A percentile compares a stretch with the other conserved stretches of the same genome.
Conservation (phyloP, 305 asterid genomes). For the Solanum hybrid region DNA sequence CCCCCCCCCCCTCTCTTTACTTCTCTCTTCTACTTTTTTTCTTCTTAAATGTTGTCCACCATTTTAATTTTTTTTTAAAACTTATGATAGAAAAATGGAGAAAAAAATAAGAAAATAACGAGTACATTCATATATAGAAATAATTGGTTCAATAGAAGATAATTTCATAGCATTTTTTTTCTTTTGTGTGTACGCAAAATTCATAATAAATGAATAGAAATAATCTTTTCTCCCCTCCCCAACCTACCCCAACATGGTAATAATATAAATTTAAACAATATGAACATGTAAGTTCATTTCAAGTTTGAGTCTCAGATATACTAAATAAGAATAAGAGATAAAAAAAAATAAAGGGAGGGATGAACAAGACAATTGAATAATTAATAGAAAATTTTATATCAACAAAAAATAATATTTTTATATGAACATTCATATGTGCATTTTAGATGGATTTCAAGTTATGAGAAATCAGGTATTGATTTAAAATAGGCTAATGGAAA, state of each 20-base stretch:
- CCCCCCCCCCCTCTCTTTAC: too few relatives aligned
- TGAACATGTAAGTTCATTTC: not conserved
- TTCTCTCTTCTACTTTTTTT: too few relatives aligned
- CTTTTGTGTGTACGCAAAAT: not conserved
- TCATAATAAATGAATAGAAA: not conserved
- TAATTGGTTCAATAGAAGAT: not conserved
- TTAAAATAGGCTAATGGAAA: not conserved
- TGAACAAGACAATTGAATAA: not conserved
- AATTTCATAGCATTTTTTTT: too few relatives aligned
- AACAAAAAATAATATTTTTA: too few relatives aligned
- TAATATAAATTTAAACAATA: too few relatives aligned
- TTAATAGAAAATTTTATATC: too few relatives aligned
- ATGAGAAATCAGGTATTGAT: not conserved
- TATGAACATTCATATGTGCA: too few relatives aligned
- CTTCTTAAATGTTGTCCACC: too few relatives aligned
- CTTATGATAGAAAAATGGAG: too few relatives aligned
- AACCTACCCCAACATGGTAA: not conserved
- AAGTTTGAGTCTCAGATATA: too few relatives aligned
- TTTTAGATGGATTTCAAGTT: not conserved
- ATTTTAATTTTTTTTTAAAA: too few relatives aligned
- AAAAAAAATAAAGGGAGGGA: not conserved
- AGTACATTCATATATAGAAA: not conserved
- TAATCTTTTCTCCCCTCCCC: not conserved
- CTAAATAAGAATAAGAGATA: not conserved
- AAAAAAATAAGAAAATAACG: too few relatives aligned